A percentile compares a stretch with the other conserved stretches of the same genome.
Evolutionary conservation across 2,329 filamentous ascomycete genomes (phyloP).

Genomic region (Diaporthe amygdali): DNA sequence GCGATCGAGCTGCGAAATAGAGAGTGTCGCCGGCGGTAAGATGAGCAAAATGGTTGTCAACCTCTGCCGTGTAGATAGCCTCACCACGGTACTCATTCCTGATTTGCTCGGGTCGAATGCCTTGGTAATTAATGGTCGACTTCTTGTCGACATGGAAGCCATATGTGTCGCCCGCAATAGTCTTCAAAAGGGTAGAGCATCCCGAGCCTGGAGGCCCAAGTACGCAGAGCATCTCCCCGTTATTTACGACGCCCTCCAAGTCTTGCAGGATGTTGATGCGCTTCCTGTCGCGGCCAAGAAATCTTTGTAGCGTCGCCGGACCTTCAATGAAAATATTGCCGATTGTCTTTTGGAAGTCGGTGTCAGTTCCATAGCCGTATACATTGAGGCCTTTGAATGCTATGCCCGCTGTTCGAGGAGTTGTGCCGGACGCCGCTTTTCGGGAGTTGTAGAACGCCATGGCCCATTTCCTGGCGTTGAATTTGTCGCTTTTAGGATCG

Average conservation of each 20-base stretch:
- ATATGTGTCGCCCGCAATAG: constrained; percentile 81
- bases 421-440: constrained; percentile 58
- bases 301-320: constrained; percentile 44
- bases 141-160: constrained; percentile 75
- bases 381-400: constrained; percentile 72
- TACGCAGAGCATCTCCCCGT: constrained; percentile 78
- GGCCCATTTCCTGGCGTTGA: constrained; percentile 60
- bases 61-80: constrained; percentile 85
- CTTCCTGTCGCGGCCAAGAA: constrained; percentile 54
- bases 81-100: constrained; percentile 79
- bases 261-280: constrained; percentile 72
- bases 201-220: constrained; percentile 73
- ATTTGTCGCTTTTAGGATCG: constrained; percentile 53
- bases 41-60: constrained; percentile 81
- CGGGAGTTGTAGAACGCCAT: constrained; percentile 60
- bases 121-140: constrained; percentile 83
- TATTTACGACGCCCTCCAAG: constrained; percentile 71
- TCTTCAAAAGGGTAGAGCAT: constrained; percentile 85
- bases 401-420: constrained; percentile 62
- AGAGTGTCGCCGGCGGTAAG: constrained; percentile 80
- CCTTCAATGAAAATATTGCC: constrained; percentile 64
- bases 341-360: constrained; percentile 74
- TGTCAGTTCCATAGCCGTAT: constrained; percentile 69
- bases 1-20: constrained; percentile 75
- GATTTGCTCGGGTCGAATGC: constrained; percentile 70